Percentiles rank a stretch among this genome's conserved stretches.
Conservation (phyloP, 352 stramenopile genomes). For the Pythium aquatile region DNA sequence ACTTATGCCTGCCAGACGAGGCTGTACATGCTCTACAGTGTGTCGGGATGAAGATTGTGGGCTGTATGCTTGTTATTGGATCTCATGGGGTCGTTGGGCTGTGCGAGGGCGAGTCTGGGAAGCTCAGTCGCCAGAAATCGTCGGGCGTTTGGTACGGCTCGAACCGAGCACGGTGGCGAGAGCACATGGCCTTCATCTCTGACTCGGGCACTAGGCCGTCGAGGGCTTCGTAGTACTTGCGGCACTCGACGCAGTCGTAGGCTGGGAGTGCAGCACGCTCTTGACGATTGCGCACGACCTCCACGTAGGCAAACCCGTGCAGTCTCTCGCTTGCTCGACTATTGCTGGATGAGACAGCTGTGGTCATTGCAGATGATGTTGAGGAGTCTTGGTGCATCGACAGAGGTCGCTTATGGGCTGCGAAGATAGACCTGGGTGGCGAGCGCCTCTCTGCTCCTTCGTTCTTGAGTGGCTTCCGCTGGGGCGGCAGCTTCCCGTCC, state of each 20-base stretch:
- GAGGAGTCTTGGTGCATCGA: neutral
- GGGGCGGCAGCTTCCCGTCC: neutral
- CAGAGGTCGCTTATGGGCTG: neutral
- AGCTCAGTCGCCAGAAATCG: conserved; percentile 83
- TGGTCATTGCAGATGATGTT: neutral
- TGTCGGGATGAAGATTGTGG: too few relatives aligned
- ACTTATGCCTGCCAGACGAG: neutral
- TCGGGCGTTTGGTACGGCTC: conserved; percentile 80
- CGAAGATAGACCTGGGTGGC: neutral
- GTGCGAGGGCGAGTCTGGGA: conserved; percentile 55
- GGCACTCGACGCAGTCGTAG: conserved; percentile 72
- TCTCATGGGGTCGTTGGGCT: neutral
- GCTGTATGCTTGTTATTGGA: neutral
- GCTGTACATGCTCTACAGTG: neutral
- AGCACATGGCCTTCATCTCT: conserved; percentile 56
- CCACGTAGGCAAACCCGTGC: conserved; percentile 53
- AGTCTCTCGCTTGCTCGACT: conserved; percentile 5
- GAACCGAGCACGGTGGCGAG: conserved; percentile 69
- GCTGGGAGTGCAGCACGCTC: conserved; percentile 54
- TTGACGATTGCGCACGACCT: conserved; percentile 77
- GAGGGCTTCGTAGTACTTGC: conserved; percentile 78
- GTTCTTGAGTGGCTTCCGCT: neutral
- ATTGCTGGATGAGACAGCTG: neutral
- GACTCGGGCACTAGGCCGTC: conserved; percentile 38
- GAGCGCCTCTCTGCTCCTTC: neutral